Base-by-base conservation (phyloP, 495 filamentous ascomycete genomes). In the Penicillium waksmanii region DNA sequence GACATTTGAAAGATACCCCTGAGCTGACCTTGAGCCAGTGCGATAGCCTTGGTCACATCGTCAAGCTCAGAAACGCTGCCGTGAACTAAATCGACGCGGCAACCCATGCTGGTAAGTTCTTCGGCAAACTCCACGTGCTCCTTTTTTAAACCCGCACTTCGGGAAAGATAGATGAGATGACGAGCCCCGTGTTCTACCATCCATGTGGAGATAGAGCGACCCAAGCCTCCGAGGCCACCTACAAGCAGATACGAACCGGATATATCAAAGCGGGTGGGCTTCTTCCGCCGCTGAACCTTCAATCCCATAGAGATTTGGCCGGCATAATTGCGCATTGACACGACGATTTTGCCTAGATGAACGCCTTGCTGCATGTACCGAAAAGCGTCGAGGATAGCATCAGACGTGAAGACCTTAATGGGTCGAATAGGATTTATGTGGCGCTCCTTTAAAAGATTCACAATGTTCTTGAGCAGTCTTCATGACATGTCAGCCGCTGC, bases 151-250 rank as follows among this genome's bases (percentile, higher is more conserved):
- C 68, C 65, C 3, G 66, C 74, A 27, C 48, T 63, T 0, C 71
- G 64, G 1, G 71, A 76, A 6, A 77, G 56, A 15, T 85, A 79
- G 8, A 85, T 74, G 4, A 90, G 61, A 48, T 82, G 71, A 27
- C 73, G 73, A 8, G 85, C 87, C 3, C 85, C 85, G 31, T 78
- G 74, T 17, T 75, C 65, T 5, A 80, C 82, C 80, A 90, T 84
- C 81, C 82, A 87, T 0, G 68, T 73, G 0, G 84, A 67, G 50
- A 89, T 72, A 23, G 80, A 73, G 49, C 80, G 72, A 10, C 86
- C 86, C 1, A 90, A 69, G 35, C 86, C 87, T 15, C 86, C 86
- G 1, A 82, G 57, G 4, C 80, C 80, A 18, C 81, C 82, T 5
- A 76, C 62, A 13, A 84, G 68, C 0, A 84, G 66, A 47, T 82